Base-by-base conservation (phyloP, 352 stramenopile species). In the Phytopythium cucurbitacearum region DNA sequence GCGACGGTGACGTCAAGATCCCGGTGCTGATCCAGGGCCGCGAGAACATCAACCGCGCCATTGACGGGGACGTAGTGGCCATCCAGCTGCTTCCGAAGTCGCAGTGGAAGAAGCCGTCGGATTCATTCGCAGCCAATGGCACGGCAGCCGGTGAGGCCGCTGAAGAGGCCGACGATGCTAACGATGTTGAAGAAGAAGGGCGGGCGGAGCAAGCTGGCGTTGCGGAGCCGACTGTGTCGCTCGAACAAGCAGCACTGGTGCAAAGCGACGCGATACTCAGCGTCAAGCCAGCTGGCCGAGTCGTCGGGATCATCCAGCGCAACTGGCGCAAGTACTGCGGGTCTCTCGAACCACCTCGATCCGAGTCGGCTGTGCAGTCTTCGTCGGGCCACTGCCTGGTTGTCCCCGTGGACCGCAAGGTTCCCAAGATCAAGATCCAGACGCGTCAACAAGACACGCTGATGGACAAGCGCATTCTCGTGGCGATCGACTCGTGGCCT, bases 31-130 rank as follows among this genome's bases (percentile, higher is more conserved):
- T 92, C 11, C 73, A 89, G 51, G 79, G 82, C 33, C 76, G 74
- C 5, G 75, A 91, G 51, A 68, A 98, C 67, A 95, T 98, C 37
- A 99, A 99, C 71, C 86, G 97, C 42, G 96, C 95, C 5, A 89
- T 99, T 51, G 97, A 99, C 67, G 97, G 97, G 13, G 97, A 99
- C 69, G 62, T 98, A n/a, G 97, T 99, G 1, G 95, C 89, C 1
- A 93, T 99, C 57, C 82, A 98, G 59, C 57, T 99, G 44, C 69
- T 98, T 44, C 73, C 88, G 4, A 82, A 98, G 53, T 64, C 67
- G 0, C 64, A 87, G 51, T 92, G 82, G 82, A 92, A 85, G 58
- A 85, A 83, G 48, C 69, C 79, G 12, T 89, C 79, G 0, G 77
- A 92, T 45, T 73, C 73, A 33, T 92, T 90, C 41, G 76, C 71